Evolutionary conservation across 208 protist genomes (phyloP), one percentile per base, ranked within the genome.

Genomic region (Acanthamoeba castellanii): DNA sequence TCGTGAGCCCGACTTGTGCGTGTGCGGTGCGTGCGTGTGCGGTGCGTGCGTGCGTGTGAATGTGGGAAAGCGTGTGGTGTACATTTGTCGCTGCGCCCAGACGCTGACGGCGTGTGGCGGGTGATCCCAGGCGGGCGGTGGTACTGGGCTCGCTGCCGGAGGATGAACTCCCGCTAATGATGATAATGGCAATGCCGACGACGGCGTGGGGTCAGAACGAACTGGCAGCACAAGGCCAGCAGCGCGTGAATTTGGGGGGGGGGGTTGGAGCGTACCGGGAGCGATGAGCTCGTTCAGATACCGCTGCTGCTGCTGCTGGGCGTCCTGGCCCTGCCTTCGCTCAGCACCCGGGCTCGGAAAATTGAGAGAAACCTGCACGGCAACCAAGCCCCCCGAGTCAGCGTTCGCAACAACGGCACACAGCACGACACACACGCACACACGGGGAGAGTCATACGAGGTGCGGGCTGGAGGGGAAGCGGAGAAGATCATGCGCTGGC

Each of bases 61-160:
- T 27, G 22, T 68, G 22, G 27, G 25, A 13, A 68, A 4, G n/a
- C 20, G 61, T 0, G 61, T 68, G 20, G 61, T 13, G 61, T 68
- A 68, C 68, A 76, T 76, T 27, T 76, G 68, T 8, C n/a, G 68
- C 68, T 76, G 68, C 3, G 68, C 68, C 68, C 68, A 76, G 30
- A 76, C 68, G 68, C 68, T 76, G 25, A 76, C 25, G 13, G 16
- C 25, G n/a, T 16, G 25, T 18, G 25, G 68, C 30, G 68, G 25
- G 57, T 61, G 57, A 61, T 16, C 14, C 57, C 57, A 61, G 57
- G 20, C 22, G 14, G 57, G 57, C 20, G 57, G 20, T 61, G 68
- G 68, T 1, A 37, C 30, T 76, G 68, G 68, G 16, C 25, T 27
- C 16, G 30, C 25, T 76, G 25, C 68, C 25, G 4, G 1, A 30